Percentiles rank a stretch among this genome's conserved stretches.
Evolutionary conservation across 75 land plant genomes (phyloP).

Genomic region (Sequoiadendron giganteum): DNA sequence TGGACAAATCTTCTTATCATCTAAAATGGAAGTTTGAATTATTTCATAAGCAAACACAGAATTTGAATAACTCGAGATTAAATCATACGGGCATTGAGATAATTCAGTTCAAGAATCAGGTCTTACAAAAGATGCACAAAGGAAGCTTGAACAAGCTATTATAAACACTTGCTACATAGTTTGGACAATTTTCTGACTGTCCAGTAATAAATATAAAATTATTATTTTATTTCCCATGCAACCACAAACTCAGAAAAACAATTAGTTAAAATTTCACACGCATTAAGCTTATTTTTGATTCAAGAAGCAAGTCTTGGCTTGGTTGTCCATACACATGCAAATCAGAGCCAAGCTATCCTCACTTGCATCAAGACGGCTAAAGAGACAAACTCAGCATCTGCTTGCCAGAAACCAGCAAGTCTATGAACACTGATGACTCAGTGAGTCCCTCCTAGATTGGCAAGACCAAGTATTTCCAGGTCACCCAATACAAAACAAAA

Average conservation of each 20-base stretch:
- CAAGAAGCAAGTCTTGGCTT: neutral
- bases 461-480: neutral
- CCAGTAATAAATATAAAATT: neutral
- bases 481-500: neutral
- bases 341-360: neutral
- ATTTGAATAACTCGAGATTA: neutral
- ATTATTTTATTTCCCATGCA: neutral
- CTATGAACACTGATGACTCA: neutral
- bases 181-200: neutral
- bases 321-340: neutral
- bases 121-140: constrained; percentile 47
- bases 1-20: neutral
- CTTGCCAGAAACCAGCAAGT: neutral
- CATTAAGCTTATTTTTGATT: neutral
- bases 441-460: neutral
- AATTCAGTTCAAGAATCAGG: neutral
- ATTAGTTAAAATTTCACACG: neutral
- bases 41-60: neutral
- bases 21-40: neutral
- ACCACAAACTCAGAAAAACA: neutral
- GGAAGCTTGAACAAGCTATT: neutral
- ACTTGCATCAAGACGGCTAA: neutral
- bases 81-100: neutral
- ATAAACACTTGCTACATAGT: neutral
- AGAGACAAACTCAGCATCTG: neutral